phyloP scores from a whole-genome alignment of 2,329 filamentous ascomycete species.

The Phialophora tarda region DNA sequence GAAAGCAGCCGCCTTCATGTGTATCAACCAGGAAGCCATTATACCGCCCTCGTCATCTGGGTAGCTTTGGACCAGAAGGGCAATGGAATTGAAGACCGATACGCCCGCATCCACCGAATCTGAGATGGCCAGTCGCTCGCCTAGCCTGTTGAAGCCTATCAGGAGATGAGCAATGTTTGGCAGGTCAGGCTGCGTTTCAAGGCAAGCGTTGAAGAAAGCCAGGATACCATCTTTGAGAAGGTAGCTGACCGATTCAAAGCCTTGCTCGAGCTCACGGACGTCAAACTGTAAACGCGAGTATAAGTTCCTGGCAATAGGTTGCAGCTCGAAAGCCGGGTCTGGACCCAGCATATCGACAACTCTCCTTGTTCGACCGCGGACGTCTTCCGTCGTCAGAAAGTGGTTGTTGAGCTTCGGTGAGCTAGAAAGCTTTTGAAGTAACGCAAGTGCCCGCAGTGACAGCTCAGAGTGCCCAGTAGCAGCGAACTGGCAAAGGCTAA shows the following conservation, averaged over 20 bases:
- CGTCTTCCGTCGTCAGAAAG: constrained; percentile 27
- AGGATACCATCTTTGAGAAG: constrained; percentile 82
- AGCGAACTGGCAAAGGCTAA: constrained; percentile 84
- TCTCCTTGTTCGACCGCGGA: constrained; percentile 36
- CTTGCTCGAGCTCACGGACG: constrained; percentile 73
- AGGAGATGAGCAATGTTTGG: constrained; percentile 90
- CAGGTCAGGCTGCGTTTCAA: constrained; percentile 73
- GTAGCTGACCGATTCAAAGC: constrained; percentile 73
- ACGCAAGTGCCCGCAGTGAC: constrained; percentile 76
- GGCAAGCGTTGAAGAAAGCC: constrained; percentile 81
- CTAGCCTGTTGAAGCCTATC: constrained; percentile 81
- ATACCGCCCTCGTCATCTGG: constrained; percentile 66
- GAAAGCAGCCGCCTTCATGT: constrained; percentile 71
- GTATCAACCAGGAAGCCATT: constrained; percentile 71
- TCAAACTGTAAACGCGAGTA: constrained; percentile 69
- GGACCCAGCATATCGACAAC: constrained; percentile 87
- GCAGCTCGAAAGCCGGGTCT: constrained; percentile 75
- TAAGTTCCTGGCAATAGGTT: constrained; percentile 71
- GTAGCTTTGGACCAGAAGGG: constrained; percentile 72
- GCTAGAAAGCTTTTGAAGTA: constrained; percentile 84
- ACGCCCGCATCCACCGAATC: constrained; percentile 70
- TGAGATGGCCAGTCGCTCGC: constrained; percentile 55
- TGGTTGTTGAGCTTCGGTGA: constrained; percentile 71
- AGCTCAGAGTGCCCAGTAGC: constrained; percentile 81
- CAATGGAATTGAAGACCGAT: constrained; percentile 82